Percentiles rank a stretch among this genome's conserved stretches.
Conservation (phyloP, 768 basidiomycete species). For the Saitozyma podzolica region DNA sequence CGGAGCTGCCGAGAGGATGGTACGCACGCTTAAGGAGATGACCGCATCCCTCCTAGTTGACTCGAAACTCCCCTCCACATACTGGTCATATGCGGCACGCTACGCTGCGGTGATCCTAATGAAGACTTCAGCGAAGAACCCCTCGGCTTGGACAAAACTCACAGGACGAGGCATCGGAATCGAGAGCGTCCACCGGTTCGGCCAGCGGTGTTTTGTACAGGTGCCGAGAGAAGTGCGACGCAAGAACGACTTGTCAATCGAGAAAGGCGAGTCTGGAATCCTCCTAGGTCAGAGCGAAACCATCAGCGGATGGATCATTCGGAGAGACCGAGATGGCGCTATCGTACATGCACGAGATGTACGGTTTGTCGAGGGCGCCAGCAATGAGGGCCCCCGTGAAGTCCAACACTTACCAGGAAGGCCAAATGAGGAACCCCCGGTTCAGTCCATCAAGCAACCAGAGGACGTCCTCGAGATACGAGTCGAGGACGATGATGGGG, state of each 20-base stretch:
- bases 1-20: constrained; percentile 2
- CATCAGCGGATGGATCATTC: constrained; percentile 4
- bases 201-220: background rate
- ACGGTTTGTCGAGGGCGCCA: background rate
- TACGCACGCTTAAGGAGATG: constrained; percentile 4
- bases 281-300: constrained; percentile 1
- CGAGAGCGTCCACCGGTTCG: background rate
- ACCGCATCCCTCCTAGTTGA: background rate
- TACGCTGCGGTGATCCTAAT: constrained; percentile 9
- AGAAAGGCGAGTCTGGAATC: background rate
- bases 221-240: background rate
- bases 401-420: too few species aligned
- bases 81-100: constrained; percentile 3
- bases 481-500: too few species aligned
- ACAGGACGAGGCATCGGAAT: background rate
- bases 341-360: background rate
- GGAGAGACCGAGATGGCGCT: background rate
- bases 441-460: too few species aligned
- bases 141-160: background rate
- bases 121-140: background rate
- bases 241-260: constrained; percentile 1
- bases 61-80: background rate
- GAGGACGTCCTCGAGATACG: too few species aligned
- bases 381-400: too few species aligned
- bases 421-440: too few species aligned